Evolutionary conservation across 1,284 basidiomycete species (phyloP), one percentile per base, ranked within the genome.

Genomic region (Heterobasidion irregulare): DNA sequence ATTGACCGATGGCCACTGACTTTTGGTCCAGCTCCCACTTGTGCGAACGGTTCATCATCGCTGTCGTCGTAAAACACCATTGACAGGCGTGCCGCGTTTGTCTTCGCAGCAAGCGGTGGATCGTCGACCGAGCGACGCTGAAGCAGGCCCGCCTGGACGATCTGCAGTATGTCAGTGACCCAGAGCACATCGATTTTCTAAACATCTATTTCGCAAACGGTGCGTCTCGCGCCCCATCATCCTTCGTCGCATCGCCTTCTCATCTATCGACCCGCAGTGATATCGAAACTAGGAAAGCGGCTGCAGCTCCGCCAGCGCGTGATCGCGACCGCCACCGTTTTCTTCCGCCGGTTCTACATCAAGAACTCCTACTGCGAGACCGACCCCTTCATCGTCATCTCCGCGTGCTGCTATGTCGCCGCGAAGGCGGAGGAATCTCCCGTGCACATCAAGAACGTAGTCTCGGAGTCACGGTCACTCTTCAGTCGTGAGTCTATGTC

Each of bases 351-450:
- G 19, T 99, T 98, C 72, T 99, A 98, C 69, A 74, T 95, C 61
- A 94, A 94, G 75, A 97, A 94, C 67, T 80, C 84, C 2, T 96
- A 94, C 66, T 93, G 89, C 71, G 93, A 97, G 65, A 95, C 94
- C 0, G 94, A 98, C 62, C 93, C 92, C 0, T 95, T 93, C 65
- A 76, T 96, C 52, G 94, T 98, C 45, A 84, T 94, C 38, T 86
- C 94, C 0, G 92, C 94, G 0, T 98, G 95, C 70, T 87, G 91
- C 59, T 98, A 98, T 69, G 87, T 98, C 26, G 94, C 96, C 2
- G 92, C 94, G 4, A 99, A 99, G 69, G 92, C 94, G 0, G 96
- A 99, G 65, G 96, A 99, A 68, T 92, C 88, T 0, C 94, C 96
- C 0, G 82, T 95, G 0, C 94, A 97, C 66, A 94, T 98, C 73